These are phyloP conservation scores for Colletotrichum paranaense DNA, from an alignment of 2,329 filamentous ascomycete genomes.

Conservation along the genomic window DNA sequence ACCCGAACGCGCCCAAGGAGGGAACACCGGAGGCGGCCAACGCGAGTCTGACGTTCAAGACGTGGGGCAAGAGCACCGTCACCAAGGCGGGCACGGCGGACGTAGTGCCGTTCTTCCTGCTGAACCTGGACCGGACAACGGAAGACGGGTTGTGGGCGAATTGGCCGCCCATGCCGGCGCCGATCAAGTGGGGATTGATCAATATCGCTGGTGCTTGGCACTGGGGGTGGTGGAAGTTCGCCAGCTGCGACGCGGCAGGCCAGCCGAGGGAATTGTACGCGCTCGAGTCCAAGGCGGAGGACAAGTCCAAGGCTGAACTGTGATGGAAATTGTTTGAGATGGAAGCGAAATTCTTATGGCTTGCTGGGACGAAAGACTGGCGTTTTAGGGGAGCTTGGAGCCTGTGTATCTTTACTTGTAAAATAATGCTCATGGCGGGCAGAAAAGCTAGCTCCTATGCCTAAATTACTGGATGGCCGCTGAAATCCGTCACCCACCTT, in stretches of 20 bases:
- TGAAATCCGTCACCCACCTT: neutral
- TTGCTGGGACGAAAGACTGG: neutral
- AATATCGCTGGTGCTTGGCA: slow-evolving; percentile 69
- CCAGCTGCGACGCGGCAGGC: slow-evolving; percentile 68
- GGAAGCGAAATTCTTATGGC: neutral
- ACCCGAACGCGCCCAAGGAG: slow-evolving; percentile 61
- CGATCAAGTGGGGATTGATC: slow-evolving; percentile 68
- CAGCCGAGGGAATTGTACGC: slow-evolving; percentile 66
- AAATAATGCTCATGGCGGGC: slow-evolving; percentile 21
- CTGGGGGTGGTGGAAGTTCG: slow-evolving; percentile 72
- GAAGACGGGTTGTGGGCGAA: slow-evolving; percentile 70
- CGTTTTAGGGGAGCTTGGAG: slow-evolving; percentile 3
- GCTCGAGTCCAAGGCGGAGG: slow-evolving; percentile 41
- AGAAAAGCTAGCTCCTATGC: slow-evolving; percentile 1
- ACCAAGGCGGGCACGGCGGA: slow-evolving; percentile 69
- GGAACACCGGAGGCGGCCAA: slow-evolving; percentile 56
- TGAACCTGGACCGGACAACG: slow-evolving; percentile 69
- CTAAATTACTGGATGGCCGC: neutral
- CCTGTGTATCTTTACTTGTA: slow-evolving; percentile 3
- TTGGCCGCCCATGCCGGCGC: slow-evolving; percentile 74
- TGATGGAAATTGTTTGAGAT: neutral
- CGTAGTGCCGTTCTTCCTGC: slow-evolving; percentile 72
- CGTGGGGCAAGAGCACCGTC: slow-evolving; percentile 73
- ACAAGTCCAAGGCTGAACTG: slow-evolving; percentile 24
- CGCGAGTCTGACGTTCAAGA: slow-evolving; percentile 64